Percentiles rank a stretch among this genome's conserved stretches.
Conservation (phyloP, 371 early-diverging fungal genomes). For the Syncephalastrum sp. region DNA sequence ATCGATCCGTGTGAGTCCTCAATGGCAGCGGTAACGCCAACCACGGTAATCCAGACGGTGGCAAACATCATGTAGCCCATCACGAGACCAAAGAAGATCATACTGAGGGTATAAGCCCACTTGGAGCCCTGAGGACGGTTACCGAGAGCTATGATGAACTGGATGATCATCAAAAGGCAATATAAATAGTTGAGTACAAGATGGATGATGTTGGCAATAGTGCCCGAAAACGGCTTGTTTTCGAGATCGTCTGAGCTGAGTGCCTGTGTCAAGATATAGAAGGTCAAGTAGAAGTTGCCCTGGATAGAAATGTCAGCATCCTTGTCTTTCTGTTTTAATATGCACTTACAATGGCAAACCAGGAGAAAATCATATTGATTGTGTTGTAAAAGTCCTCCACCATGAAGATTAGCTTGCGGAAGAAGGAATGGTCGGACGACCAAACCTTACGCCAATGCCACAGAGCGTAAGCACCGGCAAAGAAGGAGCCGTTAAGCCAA, state of each 20-base stretch:
- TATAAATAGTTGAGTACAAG: constrained; percentile 59
- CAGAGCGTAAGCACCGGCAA: constrained; percentile 87
- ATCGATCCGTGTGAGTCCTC: constrained; percentile 24
- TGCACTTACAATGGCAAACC: constrained; percentile 66
- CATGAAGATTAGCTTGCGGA: constrained; percentile 63
- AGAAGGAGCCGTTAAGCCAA: constrained; percentile 93
- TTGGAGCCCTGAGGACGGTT: constrained; percentile 83
- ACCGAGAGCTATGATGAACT: constrained; percentile 76
- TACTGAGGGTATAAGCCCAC: constrained; percentile 60
- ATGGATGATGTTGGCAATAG: constrained; percentile 41
- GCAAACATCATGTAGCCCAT: constrained; percentile 67
- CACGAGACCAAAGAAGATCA: constrained; percentile 48
- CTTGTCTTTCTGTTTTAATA: constrained; percentile 18
- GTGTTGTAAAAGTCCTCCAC: constrained; percentile 74
- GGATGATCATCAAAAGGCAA: constrained; percentile 56
- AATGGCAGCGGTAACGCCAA: constrained; percentile 37
- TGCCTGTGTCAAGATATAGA: constrained; percentile 61
- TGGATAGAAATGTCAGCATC: constrained; percentile 22
- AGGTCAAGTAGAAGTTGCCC: constrained; percentile 79
- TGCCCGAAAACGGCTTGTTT: constrained; percentile 51
- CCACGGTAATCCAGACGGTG: constrained; percentile 50
- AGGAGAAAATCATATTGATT: constrained; percentile 72
- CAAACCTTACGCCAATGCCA: constrained; percentile 78
- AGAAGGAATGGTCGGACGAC: constrained; percentile 65
- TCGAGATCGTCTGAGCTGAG: constrained; percentile 12